A percentile compares a stretch with the other conserved stretches of the same genome.
These are phyloP conservation scores for Psilocybe tampanensis DNA, from an alignment of 768 basidiomycete species.

Conservation along the genomic window DNA sequence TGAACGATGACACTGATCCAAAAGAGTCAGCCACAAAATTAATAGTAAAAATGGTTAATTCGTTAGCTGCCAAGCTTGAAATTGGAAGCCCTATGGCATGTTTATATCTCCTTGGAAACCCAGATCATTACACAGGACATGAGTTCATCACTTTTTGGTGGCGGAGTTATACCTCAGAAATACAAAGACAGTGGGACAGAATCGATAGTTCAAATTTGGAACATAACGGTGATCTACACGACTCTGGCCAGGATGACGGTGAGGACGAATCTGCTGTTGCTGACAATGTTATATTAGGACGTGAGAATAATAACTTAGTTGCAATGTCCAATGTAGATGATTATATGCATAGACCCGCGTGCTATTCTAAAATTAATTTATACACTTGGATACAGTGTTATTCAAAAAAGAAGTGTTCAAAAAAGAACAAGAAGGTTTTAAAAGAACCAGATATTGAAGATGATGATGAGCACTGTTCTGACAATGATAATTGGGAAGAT, in stretches of 20 bases:
- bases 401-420: not conserved
- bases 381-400: conserved; percentile 30
- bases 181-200: conserved; percentile 15
- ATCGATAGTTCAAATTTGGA: too few species aligned
- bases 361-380: conserved; percentile 18
- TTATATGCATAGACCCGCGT: conserved; percentile 29
- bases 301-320: too few species aligned
- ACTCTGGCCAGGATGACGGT: too few species aligned
- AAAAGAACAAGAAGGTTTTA: not conserved
- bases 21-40: conserved; percentile 29
- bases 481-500: not conserved
- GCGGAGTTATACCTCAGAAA: conserved; percentile 31
- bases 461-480: not conserved
- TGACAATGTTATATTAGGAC: too few species aligned
- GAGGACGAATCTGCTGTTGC: too few species aligned
- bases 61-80: conserved; percentile 35
- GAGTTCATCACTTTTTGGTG: conserved; percentile 35
- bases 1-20: conserved; percentile 12
- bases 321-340: conserved; percentile 24
- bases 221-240: too few species aligned
- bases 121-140: conserved; percentile 42
- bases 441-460: not conserved
- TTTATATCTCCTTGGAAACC: conserved; percentile 34
- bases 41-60: conserved; percentile 39
- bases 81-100: conserved; percentile 39